Conservation (phyloP, 768 basidiomycete species). For the Leccinum barrowsii region DNA sequence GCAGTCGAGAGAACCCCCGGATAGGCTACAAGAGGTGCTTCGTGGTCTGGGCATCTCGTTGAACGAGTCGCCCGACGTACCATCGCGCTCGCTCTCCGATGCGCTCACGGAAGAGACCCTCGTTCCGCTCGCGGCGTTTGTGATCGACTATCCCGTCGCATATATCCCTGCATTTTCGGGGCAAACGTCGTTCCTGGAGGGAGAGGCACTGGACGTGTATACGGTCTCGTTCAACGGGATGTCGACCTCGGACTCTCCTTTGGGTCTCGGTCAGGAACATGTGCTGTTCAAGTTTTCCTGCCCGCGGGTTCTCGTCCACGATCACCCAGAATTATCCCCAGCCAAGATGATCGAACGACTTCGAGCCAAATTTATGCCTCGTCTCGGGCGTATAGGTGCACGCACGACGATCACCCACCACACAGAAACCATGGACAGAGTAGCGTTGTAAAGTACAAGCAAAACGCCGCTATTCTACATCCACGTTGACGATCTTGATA, state of each 20-base stretch:
- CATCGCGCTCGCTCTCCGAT: conserved; percentile 30
- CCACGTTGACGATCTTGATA: conserved; percentile 84
- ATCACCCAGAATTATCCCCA: conserved; percentile 14
- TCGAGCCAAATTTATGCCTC: conserved; percentile 30
- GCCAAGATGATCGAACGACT: conserved; percentile 31
- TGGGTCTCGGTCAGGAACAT: conserved; percentile 23
- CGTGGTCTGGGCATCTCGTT: conserved; percentile 3
- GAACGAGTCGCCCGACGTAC: conserved; percentile 4
- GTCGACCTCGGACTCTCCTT: background rate
- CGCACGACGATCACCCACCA: conserved; percentile 29
- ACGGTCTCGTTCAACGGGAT: conserved; percentile 24
- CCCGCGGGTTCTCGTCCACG: conserved; percentile 32
- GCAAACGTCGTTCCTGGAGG: conserved; percentile 40
- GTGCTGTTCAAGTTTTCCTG: conserved; percentile 57
- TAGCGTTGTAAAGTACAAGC: conserved; percentile 39
- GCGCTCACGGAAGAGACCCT: conserved; percentile 25
- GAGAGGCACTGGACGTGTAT: conserved; percentile 50
- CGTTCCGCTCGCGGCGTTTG: conserved; percentile 53
- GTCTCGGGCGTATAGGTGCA: conserved; percentile 26
- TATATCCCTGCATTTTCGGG: conserved; percentile 44
- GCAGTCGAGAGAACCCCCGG: conserved; percentile 13
- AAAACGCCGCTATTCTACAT: conserved; percentile 51
- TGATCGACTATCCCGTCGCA: conserved; percentile 63
- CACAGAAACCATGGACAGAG: conserved; percentile 41
- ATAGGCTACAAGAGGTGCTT: conserved; percentile 14